Conservation (phyloP, 2,329 filamentous ascomycete species). For the Penicillium brevicompactum region DNA sequence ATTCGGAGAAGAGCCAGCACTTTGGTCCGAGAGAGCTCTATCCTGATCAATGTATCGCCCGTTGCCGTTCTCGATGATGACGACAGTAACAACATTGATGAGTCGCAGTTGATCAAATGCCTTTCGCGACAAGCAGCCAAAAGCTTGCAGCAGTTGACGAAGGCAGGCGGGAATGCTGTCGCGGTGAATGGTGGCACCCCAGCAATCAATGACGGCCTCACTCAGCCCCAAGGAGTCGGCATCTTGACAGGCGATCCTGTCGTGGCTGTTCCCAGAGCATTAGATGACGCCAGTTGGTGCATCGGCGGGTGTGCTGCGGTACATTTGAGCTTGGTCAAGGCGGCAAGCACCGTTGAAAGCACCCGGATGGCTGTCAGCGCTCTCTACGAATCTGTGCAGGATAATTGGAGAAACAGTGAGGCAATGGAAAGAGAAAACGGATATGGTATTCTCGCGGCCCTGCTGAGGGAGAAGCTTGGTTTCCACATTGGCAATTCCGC, state of each 20-base stretch:
- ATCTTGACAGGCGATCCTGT: slow-evolving; percentile 82
- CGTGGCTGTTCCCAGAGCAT: slow-evolving; percentile 74
- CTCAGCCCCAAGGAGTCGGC: slow-evolving; percentile 76
- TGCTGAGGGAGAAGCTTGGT: slow-evolving; percentile 77
- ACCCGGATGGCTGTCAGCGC: slow-evolving; percentile 79
- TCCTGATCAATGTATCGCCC: slow-evolving; percentile 82
- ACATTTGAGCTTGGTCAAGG: slow-evolving; percentile 80
- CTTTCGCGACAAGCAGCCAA: slow-evolving; percentile 72
- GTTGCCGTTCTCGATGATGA: slow-evolving; percentile 79
- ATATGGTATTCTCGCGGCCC: slow-evolving; percentile 81
- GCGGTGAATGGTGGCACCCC: slow-evolving; percentile 88
- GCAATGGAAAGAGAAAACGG: slow-evolving; percentile 97
- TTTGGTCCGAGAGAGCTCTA: slow-evolving; percentile 77
- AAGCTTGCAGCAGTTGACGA: slow-evolving; percentile 68
- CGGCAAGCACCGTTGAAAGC: slow-evolving; percentile 69
- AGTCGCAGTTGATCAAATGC: slow-evolving; percentile 73
- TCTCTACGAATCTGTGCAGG: slow-evolving; percentile 80
- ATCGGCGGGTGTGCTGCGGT: slow-evolving; percentile 88
- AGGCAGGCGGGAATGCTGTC: slow-evolving; percentile 73
- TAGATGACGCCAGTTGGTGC: slow-evolving; percentile 92
- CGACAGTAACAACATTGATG: slow-evolving; percentile 69
- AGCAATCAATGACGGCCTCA: slow-evolving; percentile 84
- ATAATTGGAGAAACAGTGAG: slow-evolving; percentile 96
- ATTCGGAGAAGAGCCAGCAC: slow-evolving; percentile 82
- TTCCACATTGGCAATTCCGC: slow-evolving; percentile 28